phyloP scores from a whole-genome alignment of 2,329 filamentous ascomycete genomes.

The Coleophoma cylindrospora region DNA sequence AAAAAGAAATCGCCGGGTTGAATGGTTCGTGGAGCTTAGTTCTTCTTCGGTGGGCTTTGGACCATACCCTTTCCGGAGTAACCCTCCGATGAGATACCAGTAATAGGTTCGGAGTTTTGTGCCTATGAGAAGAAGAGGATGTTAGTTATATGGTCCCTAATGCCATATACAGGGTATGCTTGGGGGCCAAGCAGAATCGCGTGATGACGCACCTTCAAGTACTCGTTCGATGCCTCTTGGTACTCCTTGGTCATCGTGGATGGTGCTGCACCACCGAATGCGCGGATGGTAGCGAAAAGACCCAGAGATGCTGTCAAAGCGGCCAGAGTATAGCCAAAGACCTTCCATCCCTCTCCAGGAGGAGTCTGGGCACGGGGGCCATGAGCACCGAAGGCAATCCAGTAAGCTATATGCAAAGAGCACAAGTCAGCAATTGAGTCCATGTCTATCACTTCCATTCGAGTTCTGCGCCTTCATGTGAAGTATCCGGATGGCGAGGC shows the following conservation, averaged over 20 bases:
- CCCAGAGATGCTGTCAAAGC: conserved; percentile 62
- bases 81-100: conserved; percentile 72
- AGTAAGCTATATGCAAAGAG: conserved; percentile 70
- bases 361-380: conserved; percentile 81
- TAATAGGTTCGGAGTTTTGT: conserved; percentile 83
- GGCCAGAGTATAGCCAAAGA: conserved; percentile 67
- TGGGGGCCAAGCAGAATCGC: not conserved
- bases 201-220: conserved; percentile 64
- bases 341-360: conserved; percentile 77
- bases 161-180: too few relatives aligned
- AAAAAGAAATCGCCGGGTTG: not conserved
- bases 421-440: conserved; percentile 1
- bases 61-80: conserved; percentile 77
- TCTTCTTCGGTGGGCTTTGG: conserved; percentile 42
- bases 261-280: conserved; percentile 68
- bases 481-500: too few relatives aligned
- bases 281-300: conserved; percentile 68
- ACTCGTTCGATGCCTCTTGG: conserved; percentile 94
- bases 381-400: conserved; percentile 96
- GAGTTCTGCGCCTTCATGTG: too few relatives aligned
- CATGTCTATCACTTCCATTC: too few relatives aligned
- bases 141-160: too few relatives aligned
- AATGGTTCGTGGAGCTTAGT: conserved; percentile 9
- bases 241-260: conserved; percentile 94
- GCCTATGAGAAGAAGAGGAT: conserved; percentile 41